Evolutionary conservation across 2,329 filamentous ascomycete genomes (phyloP), one percentile per base, ranked within the genome.

Genomic region (Didymella arachidicola): DNA sequence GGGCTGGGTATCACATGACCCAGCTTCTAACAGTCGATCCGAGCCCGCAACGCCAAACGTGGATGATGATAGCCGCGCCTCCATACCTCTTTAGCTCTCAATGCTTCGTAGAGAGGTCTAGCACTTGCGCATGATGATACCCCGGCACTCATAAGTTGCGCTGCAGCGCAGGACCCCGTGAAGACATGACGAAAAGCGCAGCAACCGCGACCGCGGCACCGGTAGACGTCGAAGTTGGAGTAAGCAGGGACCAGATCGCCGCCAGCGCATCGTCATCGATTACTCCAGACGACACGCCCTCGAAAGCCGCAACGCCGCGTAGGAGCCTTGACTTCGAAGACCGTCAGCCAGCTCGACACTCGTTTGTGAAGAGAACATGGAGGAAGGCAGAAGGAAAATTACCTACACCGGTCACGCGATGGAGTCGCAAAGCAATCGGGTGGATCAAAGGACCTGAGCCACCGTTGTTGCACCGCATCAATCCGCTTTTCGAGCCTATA

Each of bases 401-500:
- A 10, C 71, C 70, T 4, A 44, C 57, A 41, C 64, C 64, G 2
- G 45, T 73, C 30, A 46, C 58, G 45, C 63, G 60, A 26, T 63
- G 53, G 38, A 44, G 52, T 18, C 59, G 61, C 41, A 67, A 63
- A 38, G 72, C 71, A 7, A 66, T 66, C 57, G 81, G 19, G 65
- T 83, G 81, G 81, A 68, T 79, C 14, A 74, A 78, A 60, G 81
- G 81, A 1, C 81, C 81, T 4, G 59, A 78, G 38, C 78, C 80
- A 16, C 77, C 79, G 8, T 71, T 74, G 42, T 71, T 69, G 57
- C 80, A 79, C 68, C 74, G 63, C 27, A 82, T 83, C 41, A 72
- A 62, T 4, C 80, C 81, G 1, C 63, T 91, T 38, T 84, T 92
- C 55, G 89, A 90, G 16, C 71, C 71, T 11, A 73, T 91, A 14